These are phyloP conservation scores for Emergomyces orientalis DNA, from an alignment of 2,329 filamentous ascomycete species.

Conservation along the genomic window DNA sequence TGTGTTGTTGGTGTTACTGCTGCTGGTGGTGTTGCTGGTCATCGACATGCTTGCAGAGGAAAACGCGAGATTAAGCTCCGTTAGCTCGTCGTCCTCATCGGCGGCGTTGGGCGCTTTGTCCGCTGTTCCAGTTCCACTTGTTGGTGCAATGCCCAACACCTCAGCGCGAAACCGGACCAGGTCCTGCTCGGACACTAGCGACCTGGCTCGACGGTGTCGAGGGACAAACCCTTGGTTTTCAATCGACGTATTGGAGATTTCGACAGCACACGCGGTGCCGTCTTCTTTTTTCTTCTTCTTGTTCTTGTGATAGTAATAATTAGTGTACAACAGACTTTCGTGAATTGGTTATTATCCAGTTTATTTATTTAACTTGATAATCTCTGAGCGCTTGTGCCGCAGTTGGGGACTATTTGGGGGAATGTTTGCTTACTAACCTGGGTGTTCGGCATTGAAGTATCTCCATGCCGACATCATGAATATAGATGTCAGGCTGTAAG, in stretches of 20 bases:
- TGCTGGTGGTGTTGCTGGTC: constrained; percentile 5
- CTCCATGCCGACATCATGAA: background rate
- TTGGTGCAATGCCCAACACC: constrained; percentile 12
- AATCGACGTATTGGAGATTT: constrained; percentile 9
- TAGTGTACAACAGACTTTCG: background rate
- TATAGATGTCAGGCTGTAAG: background rate
- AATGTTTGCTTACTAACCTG: background rate
- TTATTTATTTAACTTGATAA: background rate
- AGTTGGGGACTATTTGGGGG: background rate
- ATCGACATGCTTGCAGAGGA: constrained; percentile 16
- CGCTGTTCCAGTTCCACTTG: background rate
- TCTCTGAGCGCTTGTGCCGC: background rate
- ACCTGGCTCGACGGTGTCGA: constrained; percentile 16
- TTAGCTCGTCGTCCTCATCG: constrained; percentile 20
- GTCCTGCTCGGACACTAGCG: constrained; percentile 14
- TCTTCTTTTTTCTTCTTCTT: background rate
- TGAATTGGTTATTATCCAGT: background rate
- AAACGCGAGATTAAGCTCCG: constrained; percentile 30
- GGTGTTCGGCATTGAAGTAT: background rate
- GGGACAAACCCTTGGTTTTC: constrained; percentile 5
- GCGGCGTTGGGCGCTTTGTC: constrained; percentile 7
- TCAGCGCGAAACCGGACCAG: constrained; percentile 16
- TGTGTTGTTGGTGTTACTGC: constrained; percentile 2
- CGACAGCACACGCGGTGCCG: constrained; percentile 9
- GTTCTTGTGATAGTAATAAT: background rate